These are phyloP conservation scores for Arxiozyma heterogenica DNA, from an alignment of 1,139 yeast species.

Conservation along the genomic window DNA sequence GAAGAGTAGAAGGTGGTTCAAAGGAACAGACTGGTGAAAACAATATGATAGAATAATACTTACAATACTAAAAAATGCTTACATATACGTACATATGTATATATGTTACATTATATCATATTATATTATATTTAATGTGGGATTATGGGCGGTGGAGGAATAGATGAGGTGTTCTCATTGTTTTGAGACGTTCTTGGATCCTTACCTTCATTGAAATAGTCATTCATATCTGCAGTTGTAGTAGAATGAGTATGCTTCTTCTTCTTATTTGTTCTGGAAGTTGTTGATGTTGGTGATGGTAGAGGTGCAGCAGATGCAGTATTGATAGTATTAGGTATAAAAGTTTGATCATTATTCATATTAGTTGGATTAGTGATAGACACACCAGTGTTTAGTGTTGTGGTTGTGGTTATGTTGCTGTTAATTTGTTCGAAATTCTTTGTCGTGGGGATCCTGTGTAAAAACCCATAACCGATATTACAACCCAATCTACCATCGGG, in stretches of 20 bases:
- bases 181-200: constrained; percentile 26
- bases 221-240: constrained; percentile 20
- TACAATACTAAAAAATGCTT: not conserved
- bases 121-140: constrained; percentile 5
- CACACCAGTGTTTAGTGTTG: not conserved
- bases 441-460: constrained; percentile 66
- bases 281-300: constrained; percentile 12
- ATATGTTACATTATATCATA: no score
- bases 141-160: constrained; percentile 30
- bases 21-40: not conserved
- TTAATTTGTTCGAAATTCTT: not conserved
- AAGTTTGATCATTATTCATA: not conserved
- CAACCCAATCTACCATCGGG: constrained; percentile 81
- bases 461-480: constrained; percentile 85
- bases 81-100: not conserved
- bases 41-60: not conserved
- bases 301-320: constrained; percentile 5
- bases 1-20: no score
- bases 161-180: constrained; percentile 7
- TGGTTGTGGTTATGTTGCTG: not conserved
- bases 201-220: constrained; percentile 33
- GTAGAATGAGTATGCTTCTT: constrained; percentile 23
- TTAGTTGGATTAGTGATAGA: not conserved
- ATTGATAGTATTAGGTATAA: constrained; percentile 1
- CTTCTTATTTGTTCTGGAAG: constrained; percentile 14